These are phyloP conservation scores for Candida jianshihensis DNA, from an alignment of 805 yeast genomes.

Conservation along the genomic window DNA sequence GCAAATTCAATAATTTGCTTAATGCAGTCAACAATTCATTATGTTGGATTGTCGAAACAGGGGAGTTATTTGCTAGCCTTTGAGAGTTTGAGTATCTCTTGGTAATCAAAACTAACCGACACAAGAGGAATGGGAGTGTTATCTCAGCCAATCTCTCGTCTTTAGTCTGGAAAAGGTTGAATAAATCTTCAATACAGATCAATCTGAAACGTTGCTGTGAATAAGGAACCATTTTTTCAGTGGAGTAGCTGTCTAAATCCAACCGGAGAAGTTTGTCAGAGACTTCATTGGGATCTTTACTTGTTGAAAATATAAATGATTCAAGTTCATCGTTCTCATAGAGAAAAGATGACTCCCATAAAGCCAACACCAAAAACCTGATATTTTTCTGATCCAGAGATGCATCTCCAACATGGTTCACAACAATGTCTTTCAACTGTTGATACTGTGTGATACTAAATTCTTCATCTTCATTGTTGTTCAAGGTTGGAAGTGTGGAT, in stretches of 20 bases:
- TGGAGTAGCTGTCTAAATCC: slow-evolving; percentile 45
- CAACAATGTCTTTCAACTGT: slow-evolving; percentile 32
- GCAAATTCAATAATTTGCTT: slow-evolving; percentile 32
- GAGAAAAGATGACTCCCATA: slow-evolving; percentile 55
- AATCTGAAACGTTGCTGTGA: slow-evolving; percentile 44
- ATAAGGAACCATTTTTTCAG: slow-evolving; percentile 38
- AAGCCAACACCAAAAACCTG: slow-evolving; percentile 35
- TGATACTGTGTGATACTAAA: slow-evolving; percentile 41
- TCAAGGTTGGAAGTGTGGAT: slow-evolving; percentile 30
- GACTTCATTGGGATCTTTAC: slow-evolving; percentile 28
- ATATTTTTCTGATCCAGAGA: slow-evolving; percentile 27
- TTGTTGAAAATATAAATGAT: slow-evolving; percentile 23
- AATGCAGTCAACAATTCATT: slow-evolving; percentile 49
- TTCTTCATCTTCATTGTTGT: slow-evolving; percentile 31
- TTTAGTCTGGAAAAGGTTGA: slow-evolving; percentile 31
- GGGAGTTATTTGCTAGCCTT: slow-evolving; percentile 50
- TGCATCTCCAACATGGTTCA: slow-evolving; percentile 31
- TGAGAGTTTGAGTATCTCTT: slow-evolving; percentile 60
- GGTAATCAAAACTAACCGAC: slow-evolving; percentile 54
- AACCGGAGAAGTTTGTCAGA: slow-evolving; percentile 32
- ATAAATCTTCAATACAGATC: slow-evolving; percentile 48
- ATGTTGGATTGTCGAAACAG: slow-evolving; percentile 60
- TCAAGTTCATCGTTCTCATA: slow-evolving; percentile 55
- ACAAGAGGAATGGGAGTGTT: slow-evolving; percentile 42
- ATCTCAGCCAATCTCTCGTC: slow-evolving; percentile 17